These are phyloP conservation scores for Themeda triandra DNA, from an alignment of 176 grass and related monocot genomes.

Conservation along the genomic window DNA sequence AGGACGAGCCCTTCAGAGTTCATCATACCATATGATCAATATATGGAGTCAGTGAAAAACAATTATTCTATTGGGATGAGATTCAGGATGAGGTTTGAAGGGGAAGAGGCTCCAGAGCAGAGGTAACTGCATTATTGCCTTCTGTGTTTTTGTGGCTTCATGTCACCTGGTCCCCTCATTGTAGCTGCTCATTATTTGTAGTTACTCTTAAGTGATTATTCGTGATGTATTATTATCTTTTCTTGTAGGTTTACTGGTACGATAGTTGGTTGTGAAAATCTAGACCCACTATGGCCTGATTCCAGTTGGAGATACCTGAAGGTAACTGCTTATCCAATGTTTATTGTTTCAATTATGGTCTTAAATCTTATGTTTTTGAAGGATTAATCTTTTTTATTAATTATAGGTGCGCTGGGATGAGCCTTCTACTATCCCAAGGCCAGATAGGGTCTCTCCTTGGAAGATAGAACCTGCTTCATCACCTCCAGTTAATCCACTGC, in stretches of 20 bases:
- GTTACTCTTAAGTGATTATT: too few relatives aligned
- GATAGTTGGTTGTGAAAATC: constrained; percentile 81
- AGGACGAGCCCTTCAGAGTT: constrained; percentile 92
- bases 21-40: constrained; percentile 82
- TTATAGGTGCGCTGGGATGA: constrained; percentile 94
- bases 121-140: constrained; percentile 37
- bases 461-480: constrained; percentile 85
- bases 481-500: constrained; percentile 74
- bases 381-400: neutral
- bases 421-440: constrained; percentile 72
- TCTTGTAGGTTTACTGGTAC: constrained; percentile 84
- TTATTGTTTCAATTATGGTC: neutral
- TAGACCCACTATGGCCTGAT: constrained; percentile 68
- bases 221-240: neutral
- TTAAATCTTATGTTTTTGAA: constrained; percentile 16
- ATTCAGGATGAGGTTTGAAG: constrained; percentile 95
- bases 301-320: constrained; percentile 88
- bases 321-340: constrained; percentile 39
- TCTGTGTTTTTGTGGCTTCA: neutral
- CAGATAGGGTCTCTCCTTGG: constrained; percentile 89
- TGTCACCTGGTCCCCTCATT: neutral
- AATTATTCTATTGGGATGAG: constrained; percentile 81
- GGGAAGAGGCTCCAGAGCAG: constrained; percentile 81
- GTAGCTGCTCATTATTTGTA: neutral
- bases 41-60: constrained; percentile 70